phyloP scores from a whole-genome alignment of 805 yeast genomes.

The Candida tammaniensis region DNA sequence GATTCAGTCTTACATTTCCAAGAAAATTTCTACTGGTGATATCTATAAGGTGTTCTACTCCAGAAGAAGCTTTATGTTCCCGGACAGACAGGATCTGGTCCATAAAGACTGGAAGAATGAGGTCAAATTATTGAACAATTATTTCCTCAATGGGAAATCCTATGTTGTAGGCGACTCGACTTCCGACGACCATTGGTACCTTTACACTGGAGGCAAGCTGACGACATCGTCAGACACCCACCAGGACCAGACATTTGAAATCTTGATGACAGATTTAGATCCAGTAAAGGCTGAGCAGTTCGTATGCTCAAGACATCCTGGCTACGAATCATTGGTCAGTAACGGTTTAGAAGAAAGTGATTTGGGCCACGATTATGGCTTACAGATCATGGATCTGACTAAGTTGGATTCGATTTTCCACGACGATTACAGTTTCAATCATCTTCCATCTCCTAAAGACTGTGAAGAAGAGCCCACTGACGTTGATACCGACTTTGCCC shows the following conservation, averaged over 20 bases:
- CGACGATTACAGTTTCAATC: slow-evolving; percentile 6
- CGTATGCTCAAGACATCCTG: slow-evolving; percentile 49
- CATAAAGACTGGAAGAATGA: slow-evolving; percentile 87
- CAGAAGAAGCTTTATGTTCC: slow-evolving; percentile 90
- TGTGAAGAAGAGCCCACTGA: slow-evolving; percentile 25
- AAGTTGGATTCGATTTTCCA: slow-evolving; percentile 59
- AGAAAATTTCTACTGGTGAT: slow-evolving; percentile 11
- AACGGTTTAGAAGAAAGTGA: slow-evolving; percentile 55
- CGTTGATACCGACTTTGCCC: slow-evolving; percentile 39
- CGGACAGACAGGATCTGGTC: slow-evolving; percentile 74
- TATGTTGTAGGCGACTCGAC: slow-evolving; percentile 76
- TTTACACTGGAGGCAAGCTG: slow-evolving; percentile 60
- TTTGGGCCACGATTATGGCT: slow-evolving; percentile 77
- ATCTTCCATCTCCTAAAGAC: slow-evolving; percentile 35
- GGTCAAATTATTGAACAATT: slow-evolving; percentile 61
- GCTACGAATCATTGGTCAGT: slow-evolving; percentile 34
- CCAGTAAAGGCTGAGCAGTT: slow-evolving; percentile 57
- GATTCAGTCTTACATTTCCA: slow-evolving; percentile 25
- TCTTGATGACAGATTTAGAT: slow-evolving; percentile 84
- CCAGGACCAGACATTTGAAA: slow-evolving; percentile 75
- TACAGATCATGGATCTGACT: slow-evolving; percentile 59
- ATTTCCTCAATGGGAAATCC: slow-evolving; percentile 58
- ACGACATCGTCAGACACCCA: slow-evolving; percentile 5
- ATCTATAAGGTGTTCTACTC: slow-evolving; percentile 82
- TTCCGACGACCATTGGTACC: slow-evolving; percentile 86